Conservation (phyloP, 2,329 filamentous ascomycete genomes). For the Incumbomyces delicatus region DNA sequence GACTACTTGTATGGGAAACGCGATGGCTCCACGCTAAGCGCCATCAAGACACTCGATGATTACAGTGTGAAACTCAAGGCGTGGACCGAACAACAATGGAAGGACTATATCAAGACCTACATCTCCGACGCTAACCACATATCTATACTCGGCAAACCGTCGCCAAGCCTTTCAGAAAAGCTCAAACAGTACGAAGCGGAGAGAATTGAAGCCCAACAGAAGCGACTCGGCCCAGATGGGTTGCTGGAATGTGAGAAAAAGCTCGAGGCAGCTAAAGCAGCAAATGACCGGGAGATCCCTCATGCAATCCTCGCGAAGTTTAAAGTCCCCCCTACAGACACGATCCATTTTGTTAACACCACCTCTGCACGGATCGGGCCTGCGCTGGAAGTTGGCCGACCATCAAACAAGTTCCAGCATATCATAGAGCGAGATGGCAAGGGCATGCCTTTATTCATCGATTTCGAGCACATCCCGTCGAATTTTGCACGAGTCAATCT, state of each 20-base stretch:
- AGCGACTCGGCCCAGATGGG: constrained; percentile 71
- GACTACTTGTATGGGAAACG: constrained; percentile 85
- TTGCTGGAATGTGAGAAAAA: constrained; percentile 63
- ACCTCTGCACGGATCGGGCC: constrained; percentile 72
- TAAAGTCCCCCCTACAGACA: constrained; percentile 72
- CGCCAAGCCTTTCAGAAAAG: constrained; percentile 64
- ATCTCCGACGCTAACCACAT: constrained; percentile 77
- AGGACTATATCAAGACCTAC: constrained; percentile 70
- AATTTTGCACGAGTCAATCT: constrained; percentile 84
- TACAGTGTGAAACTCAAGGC: constrained; percentile 56
- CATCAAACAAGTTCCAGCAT: constrained; percentile 61
- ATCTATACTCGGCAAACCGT: constrained; percentile 80
- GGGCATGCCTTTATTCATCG: constrained; percentile 73
- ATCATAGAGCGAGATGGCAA: constrained; percentile 60
- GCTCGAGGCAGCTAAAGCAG: constrained; percentile 71
- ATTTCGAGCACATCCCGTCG: constrained; percentile 88
- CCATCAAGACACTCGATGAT: constrained; percentile 44
- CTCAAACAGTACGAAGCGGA: constrained; percentile 73
- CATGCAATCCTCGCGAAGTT: constrained; percentile 70
- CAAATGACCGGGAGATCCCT: constrained; percentile 83
- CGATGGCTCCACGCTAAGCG: constrained; percentile 64
- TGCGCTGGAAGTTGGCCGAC: constrained; percentile 60
- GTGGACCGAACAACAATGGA: constrained; percentile 82
- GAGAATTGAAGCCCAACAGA: constrained; percentile 67
- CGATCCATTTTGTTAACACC: constrained; percentile 89